Evolutionary conservation across 441 rosid species (phyloP).

Genomic region (Daphne laureola): DNA sequence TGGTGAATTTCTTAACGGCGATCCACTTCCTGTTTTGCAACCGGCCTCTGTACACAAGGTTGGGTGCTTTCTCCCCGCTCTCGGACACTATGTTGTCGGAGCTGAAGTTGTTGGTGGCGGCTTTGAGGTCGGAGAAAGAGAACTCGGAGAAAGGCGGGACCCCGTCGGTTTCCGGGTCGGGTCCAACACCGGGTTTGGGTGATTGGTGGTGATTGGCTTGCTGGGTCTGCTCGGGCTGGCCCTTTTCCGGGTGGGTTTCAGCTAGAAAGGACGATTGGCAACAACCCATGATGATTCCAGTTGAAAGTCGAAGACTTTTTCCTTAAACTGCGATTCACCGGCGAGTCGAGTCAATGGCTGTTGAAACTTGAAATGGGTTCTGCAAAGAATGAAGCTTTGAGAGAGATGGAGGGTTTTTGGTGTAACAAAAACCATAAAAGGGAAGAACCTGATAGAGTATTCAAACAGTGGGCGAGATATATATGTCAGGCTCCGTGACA

Average conservation of each 20-base stretch:
- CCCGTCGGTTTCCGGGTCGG: conserved; percentile 26
- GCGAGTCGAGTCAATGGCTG: too few relatives aligned
- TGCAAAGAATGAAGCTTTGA: too few relatives aligned
- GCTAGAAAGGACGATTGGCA: conserved; percentile 40
- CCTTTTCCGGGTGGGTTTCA: conserved; percentile 30
- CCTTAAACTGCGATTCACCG: too few relatives aligned
- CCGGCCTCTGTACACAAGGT: conserved; percentile 64
- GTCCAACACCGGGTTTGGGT: conserved; percentile 11
- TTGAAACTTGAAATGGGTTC: too few relatives aligned
- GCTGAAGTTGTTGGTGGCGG: conserved; percentile 73
- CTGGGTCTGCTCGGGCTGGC: conserved; percentile 13
- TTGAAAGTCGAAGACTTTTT: conserved; percentile 21
- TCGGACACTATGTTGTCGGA: conserved; percentile 67
- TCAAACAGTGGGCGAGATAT: too few relatives aligned
- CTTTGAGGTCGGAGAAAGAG: conserved; percentile 55
- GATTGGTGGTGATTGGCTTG: conserved; percentile 2
- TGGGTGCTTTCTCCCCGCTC: conserved; percentile 76
- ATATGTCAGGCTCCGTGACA: too few relatives aligned
- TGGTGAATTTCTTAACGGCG: conserved; percentile 81
- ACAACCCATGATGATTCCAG: conserved; percentile 57
- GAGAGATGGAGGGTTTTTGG: too few relatives aligned
- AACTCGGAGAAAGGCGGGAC: conserved; percentile 58
- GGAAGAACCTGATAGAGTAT: too few relatives aligned
- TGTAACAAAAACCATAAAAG: too few relatives aligned
- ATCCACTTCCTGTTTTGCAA: conserved; percentile 64